phyloP scores from a whole-genome alignment of 2,329 filamentous ascomycete species.

The Aspergillus carbonarius region DNA sequence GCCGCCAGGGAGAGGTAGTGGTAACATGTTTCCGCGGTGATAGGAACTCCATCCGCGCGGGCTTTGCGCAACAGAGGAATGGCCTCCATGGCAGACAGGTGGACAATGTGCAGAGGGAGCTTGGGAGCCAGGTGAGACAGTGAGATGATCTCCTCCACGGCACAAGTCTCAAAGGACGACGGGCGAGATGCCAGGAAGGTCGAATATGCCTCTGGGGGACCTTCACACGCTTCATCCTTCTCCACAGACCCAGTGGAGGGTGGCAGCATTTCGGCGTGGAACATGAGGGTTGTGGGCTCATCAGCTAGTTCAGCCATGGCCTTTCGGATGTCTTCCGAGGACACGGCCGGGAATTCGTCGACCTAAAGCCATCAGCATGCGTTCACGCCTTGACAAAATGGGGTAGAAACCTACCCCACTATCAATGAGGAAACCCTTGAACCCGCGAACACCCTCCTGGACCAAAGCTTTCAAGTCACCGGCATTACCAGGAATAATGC shows the following conservation, averaged over 20 bases:
- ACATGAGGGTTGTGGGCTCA: slow-evolving; percentile 90
- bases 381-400: background rate
- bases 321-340: slow-evolving; percentile 70
- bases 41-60: slow-evolving; percentile 70
- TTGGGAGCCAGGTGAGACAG: slow-evolving; percentile 76
- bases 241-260: slow-evolving; percentile 73
- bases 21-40: slow-evolving; percentile 94
- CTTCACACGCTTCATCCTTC: slow-evolving; percentile 68
- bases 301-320: slow-evolving; percentile 80
- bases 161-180: slow-evolving; percentile 85
- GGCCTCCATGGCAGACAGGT: slow-evolving; percentile 83
- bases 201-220: slow-evolving; percentile 73
- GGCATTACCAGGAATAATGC: slow-evolving; percentile 86
- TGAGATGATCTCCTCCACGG: slow-evolving; percentile 80
- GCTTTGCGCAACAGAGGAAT: slow-evolving; percentile 78
- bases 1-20: slow-evolving; percentile 86
- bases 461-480: slow-evolving; percentile 76
- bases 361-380: slow-evolving; percentile 56
- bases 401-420: slow-evolving; percentile 70
- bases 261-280: slow-evolving; percentile 98
- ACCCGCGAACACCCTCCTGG: slow-evolving; percentile 82
- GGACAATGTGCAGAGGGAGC: slow-evolving; percentile 88
- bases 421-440: slow-evolving; percentile 97
- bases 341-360: slow-evolving; percentile 93
- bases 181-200: slow-evolving; percentile 93